phyloP scores from a whole-genome alignment of 1,284 basidiomycete species.

The Irpex rosettiformis region DNA sequence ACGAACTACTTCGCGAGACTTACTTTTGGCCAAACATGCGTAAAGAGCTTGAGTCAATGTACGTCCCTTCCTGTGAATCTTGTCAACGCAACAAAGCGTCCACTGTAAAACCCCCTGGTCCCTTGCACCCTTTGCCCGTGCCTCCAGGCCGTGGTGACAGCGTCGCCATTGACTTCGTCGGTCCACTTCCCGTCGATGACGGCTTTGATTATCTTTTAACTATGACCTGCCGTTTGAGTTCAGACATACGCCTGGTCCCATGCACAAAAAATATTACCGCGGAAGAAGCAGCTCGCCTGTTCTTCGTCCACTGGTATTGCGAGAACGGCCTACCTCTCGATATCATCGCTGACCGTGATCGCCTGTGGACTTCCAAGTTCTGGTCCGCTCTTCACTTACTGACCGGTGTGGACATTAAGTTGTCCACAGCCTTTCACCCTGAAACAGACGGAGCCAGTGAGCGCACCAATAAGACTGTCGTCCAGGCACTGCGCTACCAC shows the following conservation, averaged over 20 bases:
- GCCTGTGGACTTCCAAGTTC: conserved; percentile 22
- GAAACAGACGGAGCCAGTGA: conserved; percentile 20
- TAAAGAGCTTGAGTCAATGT: conserved; percentile 23
- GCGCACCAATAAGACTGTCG: conserved; percentile 21
- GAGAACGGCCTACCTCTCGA: conserved; percentile 19
- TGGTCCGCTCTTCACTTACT: conserved; percentile 20
- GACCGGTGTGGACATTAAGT: conserved; percentile 19
- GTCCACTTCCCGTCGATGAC: conserved; percentile 22
- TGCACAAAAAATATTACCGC: conserved; percentile 22
- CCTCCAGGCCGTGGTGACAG: background rate
- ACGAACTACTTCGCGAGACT: conserved; percentile 22
- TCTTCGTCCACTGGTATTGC: conserved; percentile 21
- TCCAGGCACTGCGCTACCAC: conserved; percentile 23
- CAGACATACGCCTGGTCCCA: conserved; percentile 23
- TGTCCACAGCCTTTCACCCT: conserved; percentile 23
- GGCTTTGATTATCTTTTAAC: conserved; percentile 15
- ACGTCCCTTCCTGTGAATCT: conserved; percentile 18
- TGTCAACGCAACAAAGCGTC: conserved; percentile 23
- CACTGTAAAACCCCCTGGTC: conserved; percentile 14
- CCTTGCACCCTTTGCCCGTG: conserved; percentile 18
- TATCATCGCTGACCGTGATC: conserved; percentile 14
- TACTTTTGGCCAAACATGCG: no score
- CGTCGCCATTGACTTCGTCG: conserved; percentile 32
- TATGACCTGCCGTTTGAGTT: conserved; percentile 13
- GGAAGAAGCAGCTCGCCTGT: conserved; percentile 20